Evolutionary conservation across 2,329 filamentous ascomycete species (phyloP).

Genomic region (Fusarium torulosum): DNA sequence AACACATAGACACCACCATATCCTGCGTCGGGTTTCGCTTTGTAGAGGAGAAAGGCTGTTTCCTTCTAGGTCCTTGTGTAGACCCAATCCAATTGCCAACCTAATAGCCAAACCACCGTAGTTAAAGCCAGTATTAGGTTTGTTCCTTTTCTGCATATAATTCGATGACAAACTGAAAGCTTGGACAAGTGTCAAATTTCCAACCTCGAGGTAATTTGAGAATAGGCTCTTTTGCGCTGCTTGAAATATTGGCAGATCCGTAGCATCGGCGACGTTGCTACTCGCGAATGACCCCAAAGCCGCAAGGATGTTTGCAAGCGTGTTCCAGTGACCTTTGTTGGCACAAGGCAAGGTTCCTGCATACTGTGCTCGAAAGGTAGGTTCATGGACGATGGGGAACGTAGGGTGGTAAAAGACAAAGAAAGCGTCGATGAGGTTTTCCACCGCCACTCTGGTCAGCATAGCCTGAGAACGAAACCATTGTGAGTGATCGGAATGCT

Average conservation of each 20-base stretch:
- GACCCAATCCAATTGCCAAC: constrained; percentile 18
- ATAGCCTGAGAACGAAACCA: constrained; percentile 38
- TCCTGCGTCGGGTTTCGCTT: constrained; percentile 25
- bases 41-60: constrained; percentile 13
- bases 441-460: constrained; percentile 28
- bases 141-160: constrained; percentile 34
- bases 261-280: constrained; percentile 12
- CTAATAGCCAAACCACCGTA: constrained; percentile 26
- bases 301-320: constrained; percentile 16
- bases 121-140: constrained; percentile 31
- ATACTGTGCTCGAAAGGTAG: constrained; percentile 32
- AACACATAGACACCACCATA: constrained; percentile 36
- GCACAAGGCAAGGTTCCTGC: constrained; percentile 21
- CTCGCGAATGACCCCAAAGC: constrained; percentile 29
- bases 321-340: constrained; percentile 30
- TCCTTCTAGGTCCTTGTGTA: constrained; percentile 28
- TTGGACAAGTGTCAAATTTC: constrained; percentile 31
- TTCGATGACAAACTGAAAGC: constrained; percentile 20
- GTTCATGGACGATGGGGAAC: constrained; percentile 32
- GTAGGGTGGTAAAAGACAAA: constrained; percentile 31
- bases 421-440: constrained; percentile 31
- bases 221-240: constrained; percentile 26
- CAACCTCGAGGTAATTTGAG: constrained; percentile 32
- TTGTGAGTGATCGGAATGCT: constrained; percentile 30
- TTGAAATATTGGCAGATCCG: constrained; percentile 24